Percentiles rank a stretch among this genome's conserved stretches.
phyloP scores from a whole-genome alignment of 495 filamentous ascomycete genomes.

The Penicillium coprophilum region DNA sequence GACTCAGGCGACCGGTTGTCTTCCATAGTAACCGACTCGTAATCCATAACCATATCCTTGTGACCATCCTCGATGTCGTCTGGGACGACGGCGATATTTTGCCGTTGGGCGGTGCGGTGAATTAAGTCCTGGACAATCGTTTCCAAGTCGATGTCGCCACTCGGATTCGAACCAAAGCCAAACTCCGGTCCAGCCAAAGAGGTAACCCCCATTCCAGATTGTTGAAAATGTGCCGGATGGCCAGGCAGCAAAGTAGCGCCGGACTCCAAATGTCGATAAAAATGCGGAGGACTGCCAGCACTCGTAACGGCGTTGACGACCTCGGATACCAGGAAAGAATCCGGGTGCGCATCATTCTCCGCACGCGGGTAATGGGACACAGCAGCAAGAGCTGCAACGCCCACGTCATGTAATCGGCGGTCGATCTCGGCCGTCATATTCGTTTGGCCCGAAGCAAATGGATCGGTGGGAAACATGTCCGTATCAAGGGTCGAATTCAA shows the following conservation, averaged over 20 bases:
- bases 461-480: constrained; percentile 5
- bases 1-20: constrained; percentile 16
- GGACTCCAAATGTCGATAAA: constrained; percentile 8
- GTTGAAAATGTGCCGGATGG: constrained; percentile 16
- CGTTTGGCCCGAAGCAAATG: background rate
- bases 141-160: constrained; percentile 23
- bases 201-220: constrained; percentile 26
- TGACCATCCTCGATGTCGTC: constrained; percentile 19
- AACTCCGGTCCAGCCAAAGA: constrained; percentile 19
- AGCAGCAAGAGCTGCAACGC: constrained; percentile 37
- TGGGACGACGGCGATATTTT: constrained; percentile 25
- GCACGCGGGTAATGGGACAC: constrained; percentile 35
- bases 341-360: constrained; percentile 17
- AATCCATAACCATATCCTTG: constrained; percentile 33
- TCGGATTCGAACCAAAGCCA: constrained; percentile 6
- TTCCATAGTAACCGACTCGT: constrained; percentile 25
- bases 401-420: constrained; percentile 27
- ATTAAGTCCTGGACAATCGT: constrained; percentile 24
- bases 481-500: constrained; percentile 11
- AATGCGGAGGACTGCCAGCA: background rate
- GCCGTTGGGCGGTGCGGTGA: constrained; percentile 14
- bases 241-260: constrained; percentile 8
- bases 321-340: constrained; percentile 26
- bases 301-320: constrained; percentile 35
- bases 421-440: constrained; percentile 22